Evolutionary conservation across 2,329 filamentous ascomycete genomes (phyloP).

Genomic region (Elsinoe batatas): DNA sequence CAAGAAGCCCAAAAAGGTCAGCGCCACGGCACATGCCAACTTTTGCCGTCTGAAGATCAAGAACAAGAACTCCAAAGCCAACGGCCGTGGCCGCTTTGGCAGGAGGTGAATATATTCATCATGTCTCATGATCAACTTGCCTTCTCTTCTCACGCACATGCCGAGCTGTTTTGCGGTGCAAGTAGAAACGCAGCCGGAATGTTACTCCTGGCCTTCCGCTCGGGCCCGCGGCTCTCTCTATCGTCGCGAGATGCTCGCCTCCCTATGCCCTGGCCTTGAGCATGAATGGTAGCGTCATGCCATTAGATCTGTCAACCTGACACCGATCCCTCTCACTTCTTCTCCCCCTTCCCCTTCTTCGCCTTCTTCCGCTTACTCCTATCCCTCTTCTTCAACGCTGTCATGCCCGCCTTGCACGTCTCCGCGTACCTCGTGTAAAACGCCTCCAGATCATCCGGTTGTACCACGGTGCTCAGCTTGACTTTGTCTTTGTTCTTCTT

Average conservation of each 20-base stretch:
- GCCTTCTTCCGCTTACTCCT: slow-evolving; percentile 75
- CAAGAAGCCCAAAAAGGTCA: slow-evolving; percentile 31
- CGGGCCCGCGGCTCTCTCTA: too few relatives aligned
- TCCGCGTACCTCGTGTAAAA: slow-evolving; percentile 87
- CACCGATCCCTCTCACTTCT: slow-evolving; percentile 1
- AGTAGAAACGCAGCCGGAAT: too few relatives aligned
- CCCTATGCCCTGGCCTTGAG: too few relatives aligned
- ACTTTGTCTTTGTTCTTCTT: slow-evolving; percentile 51
- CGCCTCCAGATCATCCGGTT: slow-evolving; percentile 60
- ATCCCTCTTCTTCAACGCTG: slow-evolving; percentile 82
- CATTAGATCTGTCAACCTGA: too few relatives aligned
- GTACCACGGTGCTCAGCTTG: slow-evolving; percentile 76
- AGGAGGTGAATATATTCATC: slow-evolving; percentile 19
- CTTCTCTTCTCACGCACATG: background rate
- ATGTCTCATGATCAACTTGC: slow-evolving; percentile 6
- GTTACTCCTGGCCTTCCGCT: too few relatives aligned
- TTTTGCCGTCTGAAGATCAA: slow-evolving; percentile 42
- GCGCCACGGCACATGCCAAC: slow-evolving; percentile 39
- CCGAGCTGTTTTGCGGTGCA: too few relatives aligned
- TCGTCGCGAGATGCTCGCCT: too few relatives aligned
- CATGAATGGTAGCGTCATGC: too few relatives aligned
- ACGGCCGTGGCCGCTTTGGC: slow-evolving; percentile 32
- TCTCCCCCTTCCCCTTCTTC: slow-evolving; percentile 58
- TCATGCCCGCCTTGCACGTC: slow-evolving; percentile 81
- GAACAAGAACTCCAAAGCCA: slow-evolving; percentile 36